Percentiles rank a stretch among this genome's conserved stretches.
Evolutionary conservation across 345 rosid species (phyloP).

Genomic region (Clarkia xantiana): DNA sequence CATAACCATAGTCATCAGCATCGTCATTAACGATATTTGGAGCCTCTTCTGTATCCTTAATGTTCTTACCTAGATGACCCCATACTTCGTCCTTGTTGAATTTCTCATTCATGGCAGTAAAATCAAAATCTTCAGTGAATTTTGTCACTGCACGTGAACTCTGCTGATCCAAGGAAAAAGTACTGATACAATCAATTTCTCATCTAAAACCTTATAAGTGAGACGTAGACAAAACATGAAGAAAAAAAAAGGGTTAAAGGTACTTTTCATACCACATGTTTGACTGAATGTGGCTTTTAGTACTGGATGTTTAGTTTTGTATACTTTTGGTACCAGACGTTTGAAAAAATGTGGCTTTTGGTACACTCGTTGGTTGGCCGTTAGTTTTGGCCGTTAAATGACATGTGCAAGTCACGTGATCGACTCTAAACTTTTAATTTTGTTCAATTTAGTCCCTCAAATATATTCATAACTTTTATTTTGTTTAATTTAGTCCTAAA

Average conservation of each 20-base stretch:
- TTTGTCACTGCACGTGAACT: conserved; percentile 38
- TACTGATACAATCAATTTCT: background rate
- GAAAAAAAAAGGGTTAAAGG: too few relatives aligned
- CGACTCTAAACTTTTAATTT: too few relatives aligned
- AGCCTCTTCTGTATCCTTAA: conserved; percentile 21
- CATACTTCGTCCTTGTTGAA: conserved; percentile 93
- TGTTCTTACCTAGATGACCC: conserved; percentile 84
- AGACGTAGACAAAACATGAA: background rate
- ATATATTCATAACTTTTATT: too few relatives aligned
- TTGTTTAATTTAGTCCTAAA: too few relatives aligned
- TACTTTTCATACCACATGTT: too few relatives aligned
- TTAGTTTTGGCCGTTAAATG: too few relatives aligned
- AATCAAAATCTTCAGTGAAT: conserved; percentile 85
- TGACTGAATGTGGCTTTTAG: too few relatives aligned
- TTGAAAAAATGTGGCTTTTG: too few relatives aligned
- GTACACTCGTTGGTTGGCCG: too few relatives aligned
- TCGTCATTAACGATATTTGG: conserved; percentile 22
- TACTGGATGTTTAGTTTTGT: background rate
- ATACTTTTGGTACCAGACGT: background rate
- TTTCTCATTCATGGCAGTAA: conserved; percentile 84
- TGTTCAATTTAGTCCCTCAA: too few relatives aligned
- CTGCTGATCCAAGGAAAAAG: conserved; percentile 11
- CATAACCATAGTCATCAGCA: conserved; percentile 43
- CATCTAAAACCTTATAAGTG: background rate
- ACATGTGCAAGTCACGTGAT: too few relatives aligned